phyloP scores from a whole-genome alignment of 148 eudicot species.

The Drosera capensis region DNA sequence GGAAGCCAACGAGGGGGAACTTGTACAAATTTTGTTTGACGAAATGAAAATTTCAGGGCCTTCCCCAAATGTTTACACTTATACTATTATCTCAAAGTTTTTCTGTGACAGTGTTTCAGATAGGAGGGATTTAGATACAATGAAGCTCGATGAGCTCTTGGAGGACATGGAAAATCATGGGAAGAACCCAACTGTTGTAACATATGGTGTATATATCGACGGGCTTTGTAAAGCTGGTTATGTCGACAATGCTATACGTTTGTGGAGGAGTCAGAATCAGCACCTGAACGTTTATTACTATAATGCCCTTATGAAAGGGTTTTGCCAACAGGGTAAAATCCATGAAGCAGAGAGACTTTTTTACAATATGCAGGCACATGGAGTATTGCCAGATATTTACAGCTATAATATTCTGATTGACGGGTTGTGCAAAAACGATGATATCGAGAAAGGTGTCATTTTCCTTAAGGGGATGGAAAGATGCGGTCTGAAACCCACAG shows the following conservation, averaged over 20 bases:
- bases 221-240: constrained; percentile 32
- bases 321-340: constrained; percentile 18
- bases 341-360: constrained; percentile 21
- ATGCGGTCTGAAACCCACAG: constrained; percentile 21
- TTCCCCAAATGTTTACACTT: constrained; percentile 27
- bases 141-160: constrained; percentile 13
- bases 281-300: constrained; percentile 24
- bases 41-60: constrained; percentile 35
- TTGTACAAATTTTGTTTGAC: constrained; percentile 20
- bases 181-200: constrained; percentile 24
- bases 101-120: constrained; percentile 16
- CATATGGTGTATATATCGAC: constrained; percentile 20
- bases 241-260: constrained; percentile 19
- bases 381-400: constrained; percentile 26
- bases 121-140: constrained; percentile 9
- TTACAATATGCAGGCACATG: constrained; percentile 29
- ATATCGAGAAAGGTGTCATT: constrained; percentile 17
- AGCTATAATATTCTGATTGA: constrained; percentile 35
- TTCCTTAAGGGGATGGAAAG: constrained; percentile 33
- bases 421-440: constrained; percentile 22
- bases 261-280: constrained; percentile 5
- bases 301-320: constrained; percentile 30
- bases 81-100: constrained; percentile 28
- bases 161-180: constrained; percentile 27
- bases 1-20: constrained; percentile 15